Base-by-base conservation (phyloP, 805 yeast species). In the Kazachstania africana region DNA sequence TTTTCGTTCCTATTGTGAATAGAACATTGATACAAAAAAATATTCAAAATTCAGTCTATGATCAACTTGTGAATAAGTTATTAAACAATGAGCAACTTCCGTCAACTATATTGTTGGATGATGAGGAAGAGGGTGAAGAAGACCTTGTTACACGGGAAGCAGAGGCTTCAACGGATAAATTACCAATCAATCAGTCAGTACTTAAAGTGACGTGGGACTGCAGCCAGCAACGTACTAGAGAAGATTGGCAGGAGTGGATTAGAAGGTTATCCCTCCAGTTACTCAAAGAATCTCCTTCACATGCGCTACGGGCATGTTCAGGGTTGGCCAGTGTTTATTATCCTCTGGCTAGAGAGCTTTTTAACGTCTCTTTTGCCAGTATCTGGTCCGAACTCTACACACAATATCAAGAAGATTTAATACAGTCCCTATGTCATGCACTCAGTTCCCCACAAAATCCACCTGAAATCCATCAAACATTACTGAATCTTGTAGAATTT, bases 201-300 rank as follows among this genome's bases (percentile, higher is more conserved):
- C 61, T 87, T 44, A 76, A 81, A 45, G 69, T 72, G 24, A 84
- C 87, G 2, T 87, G 97, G 96, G 94, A 84, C 43, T 78, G 94
- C 12, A 70, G 79, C n/a, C 87, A 82, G 41, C 71, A 87, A 42
- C 69, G 91, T 32, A 82, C 95, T 0, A 75, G 75, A 42, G 95
- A 85, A 44, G 97, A 88, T 44, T 87, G 96, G 96, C 87, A 80
- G 43, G 96, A 88, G 49, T 87, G 97, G 97, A 72, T 83, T 39
- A 70, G 88, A 34, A 65, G 88, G 35, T 63, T 87, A 28, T 73
- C 85, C 47, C 78, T 82, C 32, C 95, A 84, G 48, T 56, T 87
- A 24, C 60, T 88, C 41, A 82, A 80, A 43, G 94, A 85, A 50
- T 81, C 94, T 25, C 95, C 97, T 3, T 82, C 94, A 0, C 94